Evolutionary conservation across 345 rosid species (phyloP).

Genomic region (Schrenkiella parvula): DNA sequence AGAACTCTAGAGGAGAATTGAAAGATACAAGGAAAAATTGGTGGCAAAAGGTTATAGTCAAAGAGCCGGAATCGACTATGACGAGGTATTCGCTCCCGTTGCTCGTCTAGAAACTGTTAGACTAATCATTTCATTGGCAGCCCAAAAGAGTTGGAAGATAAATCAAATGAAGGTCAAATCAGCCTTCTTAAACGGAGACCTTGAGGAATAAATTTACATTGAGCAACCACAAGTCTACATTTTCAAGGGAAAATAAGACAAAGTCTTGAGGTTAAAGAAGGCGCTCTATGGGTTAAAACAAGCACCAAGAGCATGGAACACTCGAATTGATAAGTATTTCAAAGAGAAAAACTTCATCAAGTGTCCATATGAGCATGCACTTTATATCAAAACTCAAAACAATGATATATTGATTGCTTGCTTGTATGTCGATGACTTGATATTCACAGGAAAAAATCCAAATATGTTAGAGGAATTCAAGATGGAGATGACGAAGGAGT

Average conservation of each 20-base stretch:
- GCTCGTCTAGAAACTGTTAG: neutral
- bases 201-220: neutral
- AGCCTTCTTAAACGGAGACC: neutral
- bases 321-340: neutral
- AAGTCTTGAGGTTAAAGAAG: neutral
- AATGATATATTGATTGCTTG: neutral
- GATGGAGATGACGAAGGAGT: neutral
- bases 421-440: neutral
- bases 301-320: neutral
- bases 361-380: slow-evolving; percentile 5
- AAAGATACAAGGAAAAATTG: neutral
- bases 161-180: neutral
- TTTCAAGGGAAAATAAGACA: neutral
- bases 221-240: neutral
- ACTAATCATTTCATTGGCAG: neutral
- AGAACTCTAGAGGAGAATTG: neutral
- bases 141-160: neutral
- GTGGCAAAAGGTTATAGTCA: neutral
- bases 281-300: too few species aligned
- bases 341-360: neutral
- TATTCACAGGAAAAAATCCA: neutral
- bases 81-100: neutral
- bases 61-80: neutral
- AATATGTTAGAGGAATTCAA: neutral
- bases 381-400: neutral